These are phyloP conservation scores for Ceratocystis albifundus DNA, from an alignment of 2,329 filamentous ascomycete species.

Conservation along the genomic window DNA sequence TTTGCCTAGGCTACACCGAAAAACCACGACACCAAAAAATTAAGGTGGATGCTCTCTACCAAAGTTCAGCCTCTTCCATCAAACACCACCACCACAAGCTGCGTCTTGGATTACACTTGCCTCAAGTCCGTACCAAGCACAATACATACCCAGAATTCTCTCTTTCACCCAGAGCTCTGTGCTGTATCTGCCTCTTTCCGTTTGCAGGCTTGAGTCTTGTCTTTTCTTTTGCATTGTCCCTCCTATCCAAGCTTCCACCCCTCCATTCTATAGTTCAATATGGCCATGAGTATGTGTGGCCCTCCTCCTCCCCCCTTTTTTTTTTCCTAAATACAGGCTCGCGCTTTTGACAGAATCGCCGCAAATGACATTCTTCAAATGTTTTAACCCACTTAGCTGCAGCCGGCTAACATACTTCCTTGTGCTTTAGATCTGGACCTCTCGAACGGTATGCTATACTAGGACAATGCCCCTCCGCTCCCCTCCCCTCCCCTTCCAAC, in stretches of 20 bases:
- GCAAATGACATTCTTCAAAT: not conserved
- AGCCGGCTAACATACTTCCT: conserved; percentile 9
- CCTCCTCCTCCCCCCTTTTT: conserved; percentile 21
- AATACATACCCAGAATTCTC: conserved; percentile 11
- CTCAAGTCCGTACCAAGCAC: not conserved
- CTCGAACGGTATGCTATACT: conserved; percentile 55
- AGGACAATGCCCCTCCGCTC: conserved; percentile 11
- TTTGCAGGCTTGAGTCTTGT: conserved; percentile 11
- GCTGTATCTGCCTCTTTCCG: not conserved
- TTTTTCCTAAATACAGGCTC: not conserved
- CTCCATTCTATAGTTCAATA: conserved; percentile 27
- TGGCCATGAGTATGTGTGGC: conserved; percentile 33
- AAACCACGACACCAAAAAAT: conserved; percentile 23
- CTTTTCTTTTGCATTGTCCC: conserved; percentile 14
- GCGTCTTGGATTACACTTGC: conserved; percentile 10
- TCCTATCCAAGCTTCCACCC: conserved; percentile 15
- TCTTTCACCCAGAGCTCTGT: conserved; percentile 13
- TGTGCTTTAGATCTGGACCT: conserved; percentile 58
- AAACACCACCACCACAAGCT: conserved; percentile 13
- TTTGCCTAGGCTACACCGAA: conserved; percentile 19
- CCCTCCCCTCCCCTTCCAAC: conserved; percentile 11
- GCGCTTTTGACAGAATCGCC: not conserved
- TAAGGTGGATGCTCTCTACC: conserved; percentile 18
- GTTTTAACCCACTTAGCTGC: not conserved
- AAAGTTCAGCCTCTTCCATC: conserved; percentile 20